Evolutionary conservation across 768 basidiomycete genomes (phyloP).

Genomic region (Candolleomyces aberdarensis): DNA sequence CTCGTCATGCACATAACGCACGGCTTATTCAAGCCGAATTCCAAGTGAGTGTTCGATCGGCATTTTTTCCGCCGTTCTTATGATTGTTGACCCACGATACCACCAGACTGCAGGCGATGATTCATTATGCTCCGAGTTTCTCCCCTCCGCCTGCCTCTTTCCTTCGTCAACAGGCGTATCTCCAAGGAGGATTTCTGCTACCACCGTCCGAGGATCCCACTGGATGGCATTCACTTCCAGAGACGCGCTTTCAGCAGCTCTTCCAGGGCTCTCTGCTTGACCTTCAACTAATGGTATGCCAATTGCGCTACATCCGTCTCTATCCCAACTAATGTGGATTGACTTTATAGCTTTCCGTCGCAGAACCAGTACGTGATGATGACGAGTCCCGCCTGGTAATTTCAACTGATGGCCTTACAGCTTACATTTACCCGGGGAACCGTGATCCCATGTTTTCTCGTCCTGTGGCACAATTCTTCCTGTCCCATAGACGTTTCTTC

Average conservation of each 20-base stretch:
- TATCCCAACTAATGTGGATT: neutral
- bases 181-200: slow-evolving; percentile 14
- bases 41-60: slow-evolving; percentile 26
- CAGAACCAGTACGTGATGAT: slow-evolving; percentile 17
- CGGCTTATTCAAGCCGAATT: slow-evolving; percentile 34
- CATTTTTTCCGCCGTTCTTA: neutral
- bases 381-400: neutral
- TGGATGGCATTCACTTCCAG: slow-evolving; percentile 16
- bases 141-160: slow-evolving; percentile 16
- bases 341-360: slow-evolving; percentile 19
- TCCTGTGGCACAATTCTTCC: neutral
- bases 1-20: slow-evolving; percentile 34
- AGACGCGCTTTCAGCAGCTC: slow-evolving; percentile 1
- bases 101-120: slow-evolving; percentile 21
- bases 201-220: slow-evolving; percentile 18
- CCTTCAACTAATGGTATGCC: slow-evolving; percentile 3
- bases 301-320: neutral
- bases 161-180: slow-evolving; percentile 19
- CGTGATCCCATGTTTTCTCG: slow-evolving; percentile 21
- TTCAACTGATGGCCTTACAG: slow-evolving; percentile 3
- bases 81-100: neutral
- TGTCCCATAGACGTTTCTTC: neutral
- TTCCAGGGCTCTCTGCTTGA: slow-evolving; percentile 6
- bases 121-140: slow-evolving; percentile 16
- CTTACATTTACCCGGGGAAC: slow-evolving; percentile 21